phyloP scores from a whole-genome alignment of 2,329 filamentous ascomycete species.

The Penicillium hesseltinei region DNA sequence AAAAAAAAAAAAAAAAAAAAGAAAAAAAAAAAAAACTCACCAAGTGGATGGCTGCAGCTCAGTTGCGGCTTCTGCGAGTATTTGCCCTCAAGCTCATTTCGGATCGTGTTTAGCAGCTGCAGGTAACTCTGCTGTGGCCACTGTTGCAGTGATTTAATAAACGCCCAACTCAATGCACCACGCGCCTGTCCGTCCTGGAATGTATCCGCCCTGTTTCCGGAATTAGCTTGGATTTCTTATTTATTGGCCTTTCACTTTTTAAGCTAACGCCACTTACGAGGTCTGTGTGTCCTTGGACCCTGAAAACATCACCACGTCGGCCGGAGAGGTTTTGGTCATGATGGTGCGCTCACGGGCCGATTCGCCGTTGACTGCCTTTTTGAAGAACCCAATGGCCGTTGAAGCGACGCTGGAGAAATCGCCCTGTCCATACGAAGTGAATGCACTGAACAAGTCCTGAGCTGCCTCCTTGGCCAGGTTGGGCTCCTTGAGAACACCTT shows the following conservation, averaged over 20 bases:
- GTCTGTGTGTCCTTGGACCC: conserved; percentile 96
- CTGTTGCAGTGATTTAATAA: conserved; percentile 83
- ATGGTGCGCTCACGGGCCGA: conserved; percentile 75
- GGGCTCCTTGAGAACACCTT: conserved; percentile 65
- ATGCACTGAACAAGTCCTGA: conserved; percentile 61
- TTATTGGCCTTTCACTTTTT: background rate
- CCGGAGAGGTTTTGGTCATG: conserved; percentile 86
- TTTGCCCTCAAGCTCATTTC: conserved; percentile 79
- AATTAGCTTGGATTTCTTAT: background rate
- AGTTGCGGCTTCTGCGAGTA: conserved; percentile 96
- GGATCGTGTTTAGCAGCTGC: conserved; percentile 88
- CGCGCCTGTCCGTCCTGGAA: conserved; percentile 85
- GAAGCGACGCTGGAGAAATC: conserved; percentile 78
- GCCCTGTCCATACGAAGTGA: conserved; percentile 75
- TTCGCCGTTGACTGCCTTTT: conserved; percentile 78
- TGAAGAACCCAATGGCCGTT: conserved; percentile 79
- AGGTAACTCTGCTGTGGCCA: conserved; percentile 94
- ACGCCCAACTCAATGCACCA: conserved; percentile 96
- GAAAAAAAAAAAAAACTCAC: conserved; percentile 60
- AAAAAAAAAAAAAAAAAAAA: conserved; percentile 48
- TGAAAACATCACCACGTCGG: conserved; percentile 97
- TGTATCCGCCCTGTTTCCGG: conserved; percentile 70
- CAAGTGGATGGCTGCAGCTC: conserved; percentile 91
- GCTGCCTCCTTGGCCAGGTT: conserved; percentile 67
- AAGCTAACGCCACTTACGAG: conserved; percentile 30